Conservation (phyloP, 208 protist genomes). For the Crithidia acanthocephali region DNA sequence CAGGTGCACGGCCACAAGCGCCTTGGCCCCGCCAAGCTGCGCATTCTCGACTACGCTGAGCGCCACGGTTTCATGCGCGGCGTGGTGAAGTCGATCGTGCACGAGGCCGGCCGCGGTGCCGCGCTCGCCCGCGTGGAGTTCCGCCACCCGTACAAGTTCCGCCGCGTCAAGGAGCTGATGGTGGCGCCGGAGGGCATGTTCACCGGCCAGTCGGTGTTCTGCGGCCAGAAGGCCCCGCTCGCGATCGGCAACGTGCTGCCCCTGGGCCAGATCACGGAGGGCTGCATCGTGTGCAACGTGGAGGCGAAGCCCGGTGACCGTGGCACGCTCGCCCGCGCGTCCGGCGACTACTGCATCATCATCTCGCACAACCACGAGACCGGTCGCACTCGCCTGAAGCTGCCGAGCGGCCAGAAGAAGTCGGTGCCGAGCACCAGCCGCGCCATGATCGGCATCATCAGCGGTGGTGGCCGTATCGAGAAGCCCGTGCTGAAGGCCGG, state of each 20-base stretch:
- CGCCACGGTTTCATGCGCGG: constrained; percentile 92
- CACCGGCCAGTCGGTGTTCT: constrained; percentile 99
- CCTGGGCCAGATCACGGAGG: constrained; percentile 97
- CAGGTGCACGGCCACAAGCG: constrained; percentile 96
- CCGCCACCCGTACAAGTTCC: constrained; percentile 90
- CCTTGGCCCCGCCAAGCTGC: constrained; percentile 95
- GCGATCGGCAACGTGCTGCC: constrained; percentile 99
- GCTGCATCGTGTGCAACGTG: constrained; percentile 99
- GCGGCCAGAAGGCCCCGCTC: constrained; percentile 96
- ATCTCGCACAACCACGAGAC: constrained; percentile 97
- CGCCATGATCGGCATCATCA: constrained; percentile 98
- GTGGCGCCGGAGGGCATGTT: constrained; percentile 99
- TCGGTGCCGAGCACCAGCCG: constrained; percentile 92
- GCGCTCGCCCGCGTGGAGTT: constrained; percentile 98
- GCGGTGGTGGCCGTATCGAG: constrained; percentile 99
- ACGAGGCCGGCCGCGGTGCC: constrained; percentile 99
- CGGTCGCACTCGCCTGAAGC: constrained; percentile 97
- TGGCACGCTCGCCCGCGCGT: constrained; percentile 95
- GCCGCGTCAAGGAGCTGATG: constrained; percentile 94
- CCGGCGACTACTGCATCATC: constrained; percentile 98
- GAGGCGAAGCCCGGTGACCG: constrained; percentile 98
- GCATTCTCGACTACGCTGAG: constrained; percentile 98
- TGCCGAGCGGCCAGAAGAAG: constrained; percentile 99
- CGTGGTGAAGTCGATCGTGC: constrained; percentile 97
- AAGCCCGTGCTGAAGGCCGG: constrained; percentile 99